Base-by-base conservation (phyloP, 2,329 filamentous ascomycete species). In the Eutypella sp. region DNA sequence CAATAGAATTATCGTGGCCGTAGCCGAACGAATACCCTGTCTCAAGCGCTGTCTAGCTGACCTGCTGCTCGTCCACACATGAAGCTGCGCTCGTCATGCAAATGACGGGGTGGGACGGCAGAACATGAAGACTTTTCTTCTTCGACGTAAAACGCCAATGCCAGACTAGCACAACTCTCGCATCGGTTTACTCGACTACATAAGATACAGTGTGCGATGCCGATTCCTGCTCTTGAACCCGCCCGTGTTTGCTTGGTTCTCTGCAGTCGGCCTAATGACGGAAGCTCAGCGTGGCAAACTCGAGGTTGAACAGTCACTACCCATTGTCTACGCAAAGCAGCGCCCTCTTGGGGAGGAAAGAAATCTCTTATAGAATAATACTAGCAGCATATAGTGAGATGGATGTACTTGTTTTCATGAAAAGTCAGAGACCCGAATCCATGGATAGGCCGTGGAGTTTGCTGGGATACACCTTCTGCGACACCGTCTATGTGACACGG, bases 251-350 rank as follows among this genome's bases (percentile, higher is more conserved):
- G 51, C 45, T 45, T 47, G 18, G 15, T 9, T 33, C 31, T 46
- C 47, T 52, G 51, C 47, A 52, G 42, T 48, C 47, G 25, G 46
- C 47, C 49, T 47, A 45, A 49, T 19, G 18, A n/a, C n/a, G n/a
- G 24, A 24, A 13, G 15, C 41, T 33, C 15, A 43, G 36, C 43
- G 36, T 45, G 41, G 49, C 22, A 25, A 47, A 33, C 16, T 11
- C 31, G 13, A 22, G 29, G 44, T 42, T 31, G 41, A 25, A 46
- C 45, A 22, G 37, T 20, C 16, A 18, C 24, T 23, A 39, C 18
- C 16, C 4, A 33, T 33, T 4, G 16, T 33, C 11, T 33, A 6
- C 29, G 13, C 16, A 15, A 33, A 7, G 13, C 13, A n/a, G n/a
- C n/a, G n/a, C n/a, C n/a, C n/a, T n/a, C n/a, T n/a, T n/a, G n/a